Evolutionary conservation across 495 filamentous ascomycete species (phyloP).

Genomic region (Podospora bellae-mahoneyi): DNA sequence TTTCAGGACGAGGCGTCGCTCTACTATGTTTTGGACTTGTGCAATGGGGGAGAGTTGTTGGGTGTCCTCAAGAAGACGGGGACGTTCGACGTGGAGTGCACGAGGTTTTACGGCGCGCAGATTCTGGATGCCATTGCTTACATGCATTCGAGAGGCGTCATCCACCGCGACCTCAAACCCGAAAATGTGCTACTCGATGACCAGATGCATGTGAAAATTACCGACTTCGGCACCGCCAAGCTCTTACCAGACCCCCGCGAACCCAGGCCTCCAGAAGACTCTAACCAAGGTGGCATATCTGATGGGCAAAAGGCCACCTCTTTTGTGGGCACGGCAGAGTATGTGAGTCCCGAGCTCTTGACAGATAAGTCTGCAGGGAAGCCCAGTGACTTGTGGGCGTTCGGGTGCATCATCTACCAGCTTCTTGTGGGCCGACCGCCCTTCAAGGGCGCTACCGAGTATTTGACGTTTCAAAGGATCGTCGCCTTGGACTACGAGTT

Average conservation of each 20-base stretch:
- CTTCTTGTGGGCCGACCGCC: conserved; percentile 88
- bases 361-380: conserved; percentile 97
- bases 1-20: conserved; percentile 95
- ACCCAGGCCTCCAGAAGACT: conserved; percentile 49
- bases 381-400: conserved; percentile 96
- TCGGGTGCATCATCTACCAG: conserved; percentile 99
- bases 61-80: conserved; percentile 89
- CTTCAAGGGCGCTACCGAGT: conserved; percentile 97
- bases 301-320: conserved; percentile 73
- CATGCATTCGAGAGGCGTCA: conserved; percentile 95
- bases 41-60: conserved; percentile 86
- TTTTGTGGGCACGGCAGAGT: conserved; percentile 98
- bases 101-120: conserved; percentile 90
- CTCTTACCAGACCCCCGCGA: conserved; percentile 68
- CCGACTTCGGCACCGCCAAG: conserved; percentile 97
- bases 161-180: conserved; percentile 95
- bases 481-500: conserved; percentile 92
- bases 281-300: conserved; percentile 50
- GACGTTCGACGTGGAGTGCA: conserved; percentile 95
- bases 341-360: conserved; percentile 93
- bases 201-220: conserved; percentile 97
- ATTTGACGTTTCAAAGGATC: conserved; percentile 97
- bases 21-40: conserved; percentile 95
- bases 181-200: conserved; percentile 96
- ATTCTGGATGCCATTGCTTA: conserved; percentile 96